Evolutionary conservation across 73 alveolate genomes (phyloP), one percentile per base, ranked within the genome.

Genomic region (Stentor coeruleus): DNA sequence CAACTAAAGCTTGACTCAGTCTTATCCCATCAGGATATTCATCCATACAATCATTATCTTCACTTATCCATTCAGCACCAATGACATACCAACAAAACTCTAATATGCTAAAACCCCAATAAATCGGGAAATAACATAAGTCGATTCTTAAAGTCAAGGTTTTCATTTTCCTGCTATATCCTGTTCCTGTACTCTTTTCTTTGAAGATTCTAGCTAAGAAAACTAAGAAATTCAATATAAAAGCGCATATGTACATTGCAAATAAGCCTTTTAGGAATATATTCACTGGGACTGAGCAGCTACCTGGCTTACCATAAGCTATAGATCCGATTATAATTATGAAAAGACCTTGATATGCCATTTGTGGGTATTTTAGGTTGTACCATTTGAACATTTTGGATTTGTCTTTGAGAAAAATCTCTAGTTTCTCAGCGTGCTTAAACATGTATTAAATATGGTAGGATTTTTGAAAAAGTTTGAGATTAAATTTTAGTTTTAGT

Each of bases 21-120:
- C 66, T 49, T 11, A 49, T 6, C 20, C 66, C 66, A 49, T 49
- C 66, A 49, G 66, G 66, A 20, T 49, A 49, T 49, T 49, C 66
- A 11, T 49, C 20, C 20, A 6, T 20, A 20, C 66, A 49, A 20
- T 49, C 20, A 49, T 49, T 49, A 6, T 6, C 6, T 20, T 49
- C 66, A 49, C 66, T 49, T 6, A 49, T 49, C 66, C 66, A 49
- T 20, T 49, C 66, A 49, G 66, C 66, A 6, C 66, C 66, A 49
- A 49, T 49, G 20, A 49, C 20, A 20, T 11, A 49, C 66, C 66
- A 49, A 49, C 6, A 11, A 49, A 49, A 49, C 66, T 49, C 66
- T 11, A 49, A 20, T 11, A 49, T 49, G 66, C 66, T 11, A 49
- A 49, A 49, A 49, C 28, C 66, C 6, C 28, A 6, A 49, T 49